phyloP scores from a whole-genome alignment of 2,329 filamentous ascomycete genomes.

The Cladosporium sp. region DNA sequence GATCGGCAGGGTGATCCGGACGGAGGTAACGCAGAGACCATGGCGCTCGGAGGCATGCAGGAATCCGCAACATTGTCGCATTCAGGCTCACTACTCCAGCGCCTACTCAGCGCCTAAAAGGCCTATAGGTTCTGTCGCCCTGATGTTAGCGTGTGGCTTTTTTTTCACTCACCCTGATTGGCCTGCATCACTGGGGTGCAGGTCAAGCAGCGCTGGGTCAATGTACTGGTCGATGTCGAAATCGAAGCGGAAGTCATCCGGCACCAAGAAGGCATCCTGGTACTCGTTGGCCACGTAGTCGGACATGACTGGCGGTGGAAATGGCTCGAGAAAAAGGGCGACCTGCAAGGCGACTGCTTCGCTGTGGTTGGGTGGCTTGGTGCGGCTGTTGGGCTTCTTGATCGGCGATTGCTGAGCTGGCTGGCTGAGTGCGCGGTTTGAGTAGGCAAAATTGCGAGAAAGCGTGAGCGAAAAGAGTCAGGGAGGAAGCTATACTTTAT shows the following conservation, averaged over 20 bases:
- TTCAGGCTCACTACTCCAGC: too few relatives aligned
- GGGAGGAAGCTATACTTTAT: neutral
- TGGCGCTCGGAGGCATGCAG: too few relatives aligned
- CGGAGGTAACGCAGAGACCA: too few relatives aligned
- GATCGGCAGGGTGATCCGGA: too few relatives aligned
- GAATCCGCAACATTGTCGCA: neutral
- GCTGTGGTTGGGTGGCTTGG: neutral
- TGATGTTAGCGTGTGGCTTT: neutral
- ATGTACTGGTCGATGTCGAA: neutral
- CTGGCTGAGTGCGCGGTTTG: neutral
- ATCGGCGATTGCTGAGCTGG: neutral
- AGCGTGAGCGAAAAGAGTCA: neutral
- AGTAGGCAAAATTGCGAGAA: neutral
- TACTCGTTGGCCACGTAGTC: neutral
- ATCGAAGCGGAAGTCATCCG: neutral
- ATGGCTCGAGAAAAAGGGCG: too few relatives aligned
- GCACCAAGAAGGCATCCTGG: too few relatives aligned
- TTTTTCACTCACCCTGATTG: conserved; percentile 2
- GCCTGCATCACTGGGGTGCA: neutral
- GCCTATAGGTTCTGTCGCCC: neutral
- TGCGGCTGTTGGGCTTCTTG: neutral
- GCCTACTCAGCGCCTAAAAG: too few relatives aligned
- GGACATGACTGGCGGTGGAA: conserved; percentile 1
- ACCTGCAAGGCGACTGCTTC: neutral
- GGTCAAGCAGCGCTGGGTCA: neutral